Conservation (phyloP, 768 basidiomycete genomes). For the Cystobasidium ongulense region DNA sequence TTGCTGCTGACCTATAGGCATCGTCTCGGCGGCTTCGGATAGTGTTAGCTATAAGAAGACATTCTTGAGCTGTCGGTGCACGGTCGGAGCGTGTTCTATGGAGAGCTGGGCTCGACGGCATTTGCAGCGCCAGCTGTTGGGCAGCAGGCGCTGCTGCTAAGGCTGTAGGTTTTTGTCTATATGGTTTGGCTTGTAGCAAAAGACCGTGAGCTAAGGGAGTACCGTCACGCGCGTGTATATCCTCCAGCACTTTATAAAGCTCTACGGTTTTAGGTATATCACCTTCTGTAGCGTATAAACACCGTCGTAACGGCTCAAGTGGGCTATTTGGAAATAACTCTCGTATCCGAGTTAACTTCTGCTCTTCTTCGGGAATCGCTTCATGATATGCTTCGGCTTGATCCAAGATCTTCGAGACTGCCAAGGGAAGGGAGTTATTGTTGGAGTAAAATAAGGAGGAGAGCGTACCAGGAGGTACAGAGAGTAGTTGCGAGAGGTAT, state of each 20-base stretch:
- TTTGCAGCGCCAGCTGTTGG: background rate
- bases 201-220: conserved; percentile 25
- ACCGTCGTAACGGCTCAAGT: background rate
- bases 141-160: background rate
- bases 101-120: background rate
- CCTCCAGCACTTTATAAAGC: conserved; percentile 33
- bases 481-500: conserved; percentile 15
- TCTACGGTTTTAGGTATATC: conserved; percentile 39
- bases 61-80: conserved; percentile 37
- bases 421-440: conserved; percentile 27
- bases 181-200: conserved; percentile 6
- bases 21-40: conserved; percentile 43
- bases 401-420: conserved; percentile 19
- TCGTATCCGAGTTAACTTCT: background rate
- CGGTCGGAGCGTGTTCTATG: background rate
- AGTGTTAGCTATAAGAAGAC: conserved; percentile 40
- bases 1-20: conserved; percentile 45
- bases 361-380: background rate
- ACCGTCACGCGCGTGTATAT: conserved; percentile 23
- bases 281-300: conserved; percentile 35
- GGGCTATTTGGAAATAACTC: conserved; percentile 12
- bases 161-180: conserved; percentile 1
- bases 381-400: conserved; percentile 4
- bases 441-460: conserved; percentile 27
- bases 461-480: conserved; percentile 22